Conservation (phyloP, 169 alveolate genomes). For the Plasmodium chabaudi region DNA sequence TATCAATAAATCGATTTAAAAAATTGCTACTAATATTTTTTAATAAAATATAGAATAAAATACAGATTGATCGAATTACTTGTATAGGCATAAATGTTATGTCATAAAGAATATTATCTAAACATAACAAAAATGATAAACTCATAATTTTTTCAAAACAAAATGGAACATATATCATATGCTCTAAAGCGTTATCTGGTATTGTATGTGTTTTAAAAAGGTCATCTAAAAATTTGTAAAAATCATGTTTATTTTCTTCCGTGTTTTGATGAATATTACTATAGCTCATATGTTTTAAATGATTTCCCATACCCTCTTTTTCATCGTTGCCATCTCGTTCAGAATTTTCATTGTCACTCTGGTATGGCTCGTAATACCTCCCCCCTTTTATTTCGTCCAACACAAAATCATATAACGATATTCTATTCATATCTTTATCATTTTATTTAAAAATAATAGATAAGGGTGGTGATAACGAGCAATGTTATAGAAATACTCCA, state of each 20-base stretch:
- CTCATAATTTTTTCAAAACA: slow-evolving; percentile 80
- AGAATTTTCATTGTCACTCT: slow-evolving; percentile 38
- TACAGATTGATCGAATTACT: slow-evolving; percentile 44
- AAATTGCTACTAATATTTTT: slow-evolving; percentile 30
- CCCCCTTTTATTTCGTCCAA: slow-evolving; percentile 72
- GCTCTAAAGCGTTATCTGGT: slow-evolving; percentile 76
- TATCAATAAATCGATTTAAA: slow-evolving; percentile 6
- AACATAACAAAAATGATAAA: slow-evolving; percentile 78
- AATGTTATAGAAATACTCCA: neutral
- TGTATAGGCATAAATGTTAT: slow-evolving; percentile 85
- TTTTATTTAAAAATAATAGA: neutral
- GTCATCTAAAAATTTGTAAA: slow-evolving; percentile 62
- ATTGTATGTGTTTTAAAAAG: slow-evolving; percentile 56
- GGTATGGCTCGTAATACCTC: slow-evolving; percentile 43
- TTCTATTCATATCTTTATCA: slow-evolving; percentile 73
- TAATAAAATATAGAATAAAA: slow-evolving; percentile 39
- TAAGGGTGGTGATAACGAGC: neutral
- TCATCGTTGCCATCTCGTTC: slow-evolving; percentile 6
- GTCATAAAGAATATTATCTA: slow-evolving; percentile 82
- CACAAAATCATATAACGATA: slow-evolving; percentile 71
- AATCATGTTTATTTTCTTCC: slow-evolving; percentile 57
- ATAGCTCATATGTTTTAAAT: neutral
- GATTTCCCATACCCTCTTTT: neutral
- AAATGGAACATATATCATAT: slow-evolving; percentile 80
- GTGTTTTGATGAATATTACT: neutral